These are phyloP conservation scores for Apophysomyces trapeziformis DNA, from an alignment of 371 early-diverging fungal genomes.

Conservation along the genomic window DNA sequence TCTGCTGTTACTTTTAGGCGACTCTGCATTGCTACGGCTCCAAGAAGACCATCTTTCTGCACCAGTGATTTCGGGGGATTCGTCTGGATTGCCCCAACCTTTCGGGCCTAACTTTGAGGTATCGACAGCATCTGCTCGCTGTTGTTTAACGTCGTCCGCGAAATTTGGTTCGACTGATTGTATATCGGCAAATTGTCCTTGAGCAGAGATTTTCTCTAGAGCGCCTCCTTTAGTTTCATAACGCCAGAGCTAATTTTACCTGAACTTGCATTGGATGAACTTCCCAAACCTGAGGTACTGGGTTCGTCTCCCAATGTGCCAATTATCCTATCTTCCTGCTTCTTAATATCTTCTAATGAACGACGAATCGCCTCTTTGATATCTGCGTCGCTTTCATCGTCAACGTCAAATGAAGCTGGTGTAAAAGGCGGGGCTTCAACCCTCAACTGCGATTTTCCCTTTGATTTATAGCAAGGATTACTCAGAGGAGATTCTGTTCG, in stretches of 20 bases:
- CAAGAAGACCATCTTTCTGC: too few species aligned
- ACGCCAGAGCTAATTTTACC: not conserved
- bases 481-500: too few species aligned
- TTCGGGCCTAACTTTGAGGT: not conserved
- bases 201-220: not conserved
- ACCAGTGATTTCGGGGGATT: not conserved
- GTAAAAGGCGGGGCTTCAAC: not conserved
- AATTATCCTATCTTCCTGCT: constrained; percentile 13
- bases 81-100: not conserved
- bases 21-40: too few species aligned
- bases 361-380: constrained; percentile 30
- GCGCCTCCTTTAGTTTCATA: not conserved
- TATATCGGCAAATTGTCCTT: not conserved
- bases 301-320: constrained; percentile 4
- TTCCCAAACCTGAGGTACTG: not conserved
- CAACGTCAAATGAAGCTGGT: not conserved
- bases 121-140: not conserved
- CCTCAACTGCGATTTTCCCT: not conserved
- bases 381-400: constrained; percentile 16
- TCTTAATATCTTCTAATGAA: constrained; percentile 15
- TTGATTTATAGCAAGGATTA: constrained; percentile 1
- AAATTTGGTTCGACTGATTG: constrained; percentile 8
- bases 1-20: too few species aligned
- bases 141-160: constrained; percentile 18
- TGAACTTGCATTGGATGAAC: not conserved